phyloP scores from a whole-genome alignment of 2,329 filamentous ascomycete genomes.

The Boeremia lycopersici region DNA sequence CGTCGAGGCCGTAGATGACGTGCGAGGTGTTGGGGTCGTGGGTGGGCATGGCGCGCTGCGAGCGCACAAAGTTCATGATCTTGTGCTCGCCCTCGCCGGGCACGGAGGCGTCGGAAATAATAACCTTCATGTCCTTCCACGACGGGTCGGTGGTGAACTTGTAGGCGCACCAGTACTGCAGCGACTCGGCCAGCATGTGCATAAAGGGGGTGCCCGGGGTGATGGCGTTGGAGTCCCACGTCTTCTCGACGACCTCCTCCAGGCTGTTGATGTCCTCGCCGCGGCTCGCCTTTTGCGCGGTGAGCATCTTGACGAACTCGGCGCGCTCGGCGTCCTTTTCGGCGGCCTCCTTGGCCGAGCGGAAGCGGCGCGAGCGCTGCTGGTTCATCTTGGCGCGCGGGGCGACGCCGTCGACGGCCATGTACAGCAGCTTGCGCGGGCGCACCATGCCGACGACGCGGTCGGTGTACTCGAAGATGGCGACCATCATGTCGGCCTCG shows the following conservation, averaged over 20 bases:
- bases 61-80: conserved; percentile 97
- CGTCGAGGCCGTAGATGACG: conserved; percentile 97
- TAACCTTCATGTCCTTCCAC: conserved; percentile 91
- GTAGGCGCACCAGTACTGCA: conserved; percentile 97
- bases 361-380: conserved; percentile 93
- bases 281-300: conserved; percentile 68
- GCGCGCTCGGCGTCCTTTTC: conserved; percentile 93
- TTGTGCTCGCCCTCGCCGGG: conserved; percentile 99
- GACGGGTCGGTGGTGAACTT: conserved; percentile 96
- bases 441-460: conserved; percentile 98
- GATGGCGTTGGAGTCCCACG: conserved; percentile 88
- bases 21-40: conserved; percentile 97
- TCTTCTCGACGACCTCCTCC: conserved; percentile 76
- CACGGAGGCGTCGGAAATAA: conserved; percentile 97
- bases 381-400: conserved; percentile 99
- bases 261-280: conserved; percentile 63
- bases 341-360: conserved; percentile 89
- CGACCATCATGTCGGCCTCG: conserved; percentile 99
- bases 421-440: conserved; percentile 93
- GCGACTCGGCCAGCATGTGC: conserved; percentile 87
- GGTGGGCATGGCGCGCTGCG: conserved; percentile 85
- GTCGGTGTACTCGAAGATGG: conserved; percentile 98
- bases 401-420: conserved; percentile 96
- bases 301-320: conserved; percentile 83
- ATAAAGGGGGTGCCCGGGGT: conserved; percentile 98